Conservation (phyloP, 768 basidiomycete species). For the Suillus americanus region DNA sequence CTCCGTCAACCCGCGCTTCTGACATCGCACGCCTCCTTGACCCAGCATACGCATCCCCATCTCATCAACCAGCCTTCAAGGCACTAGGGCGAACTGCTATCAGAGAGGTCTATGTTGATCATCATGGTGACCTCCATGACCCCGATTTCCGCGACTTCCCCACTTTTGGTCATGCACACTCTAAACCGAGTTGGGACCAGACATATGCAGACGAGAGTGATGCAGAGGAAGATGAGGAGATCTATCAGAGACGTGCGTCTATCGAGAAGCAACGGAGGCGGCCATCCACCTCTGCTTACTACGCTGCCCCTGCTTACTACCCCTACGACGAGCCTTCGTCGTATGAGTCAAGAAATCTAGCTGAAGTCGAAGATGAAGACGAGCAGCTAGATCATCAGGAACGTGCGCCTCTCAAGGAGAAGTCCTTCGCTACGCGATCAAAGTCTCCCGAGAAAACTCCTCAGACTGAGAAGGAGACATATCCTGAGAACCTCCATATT, state of each 20-base stretch:
- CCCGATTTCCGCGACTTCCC: constrained; percentile 70
- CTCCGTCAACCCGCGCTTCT: constrained; percentile 39
- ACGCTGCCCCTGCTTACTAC: constrained; percentile 23
- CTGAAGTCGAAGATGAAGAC: constrained; percentile 28
- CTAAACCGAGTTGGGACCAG: constrained; percentile 37
- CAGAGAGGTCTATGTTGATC: constrained; percentile 54
- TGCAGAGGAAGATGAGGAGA: constrained; percentile 30
- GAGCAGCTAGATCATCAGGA: constrained; percentile 14
- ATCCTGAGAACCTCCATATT: not conserved
- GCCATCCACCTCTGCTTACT: constrained; percentile 23
- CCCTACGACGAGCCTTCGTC: constrained; percentile 31
- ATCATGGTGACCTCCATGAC: constrained; percentile 62
- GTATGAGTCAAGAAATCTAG: constrained; percentile 26
- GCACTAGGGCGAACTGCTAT: constrained; percentile 17
- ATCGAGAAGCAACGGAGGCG: constrained; percentile 25
- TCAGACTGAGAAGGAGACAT: constrained; percentile 21
- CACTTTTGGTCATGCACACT: constrained; percentile 21
- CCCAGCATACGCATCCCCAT: constrained; percentile 52
- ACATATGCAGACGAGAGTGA: constrained; percentile 29
- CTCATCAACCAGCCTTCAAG: constrained; percentile 25
- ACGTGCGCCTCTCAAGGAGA: constrained; percentile 29
- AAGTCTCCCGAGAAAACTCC: constrained; percentile 21
- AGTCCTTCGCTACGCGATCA: constrained; percentile 12
- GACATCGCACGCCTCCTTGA: constrained; percentile 67
- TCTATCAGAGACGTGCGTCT: constrained; percentile 15